Evolutionary conservation across 495 filamentous ascomycete genomes (phyloP).

Genomic region (Cercophora samala): DNA sequence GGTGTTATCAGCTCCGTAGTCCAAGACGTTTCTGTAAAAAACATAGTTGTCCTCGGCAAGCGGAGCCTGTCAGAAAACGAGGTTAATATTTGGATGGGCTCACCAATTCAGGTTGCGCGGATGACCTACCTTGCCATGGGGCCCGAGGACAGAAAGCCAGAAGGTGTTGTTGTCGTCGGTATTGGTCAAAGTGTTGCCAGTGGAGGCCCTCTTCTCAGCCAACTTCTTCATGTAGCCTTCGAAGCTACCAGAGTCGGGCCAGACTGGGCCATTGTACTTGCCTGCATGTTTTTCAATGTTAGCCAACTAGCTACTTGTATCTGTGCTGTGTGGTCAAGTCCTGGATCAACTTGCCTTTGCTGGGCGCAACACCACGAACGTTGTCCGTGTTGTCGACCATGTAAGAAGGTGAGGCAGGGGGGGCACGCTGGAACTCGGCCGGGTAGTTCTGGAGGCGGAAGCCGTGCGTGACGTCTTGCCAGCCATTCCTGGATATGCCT

Average conservation of each 20-base stretch:
- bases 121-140: not conserved
- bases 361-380: not conserved
- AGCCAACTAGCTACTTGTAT: not conserved
- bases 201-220: not conserved
- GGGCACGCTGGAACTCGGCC: not conserved
- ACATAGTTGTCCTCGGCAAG: slow-evolving; percentile 4
- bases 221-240: not conserved
- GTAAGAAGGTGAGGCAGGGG: not conserved
- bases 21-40: slow-evolving; percentile 8
- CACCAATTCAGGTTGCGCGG: not conserved
- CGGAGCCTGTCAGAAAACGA: not conserved
- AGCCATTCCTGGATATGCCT: not conserved
- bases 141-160: not conserved
- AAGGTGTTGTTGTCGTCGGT: not conserved
- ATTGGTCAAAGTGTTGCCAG: not conserved
- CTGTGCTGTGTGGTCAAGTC: not conserved
- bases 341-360: not conserved
- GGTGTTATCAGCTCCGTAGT: slow-evolving; percentile 12
- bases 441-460: not conserved
- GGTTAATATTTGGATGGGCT: not conserved
- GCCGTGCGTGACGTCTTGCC: not conserved
- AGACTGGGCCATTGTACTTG: not conserved
- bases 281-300: not conserved
- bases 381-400: not conserved
- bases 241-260: not conserved